Conservation (phyloP, 192 early-diverging fungal genomes). For the Neocallimastix lanati region DNA sequence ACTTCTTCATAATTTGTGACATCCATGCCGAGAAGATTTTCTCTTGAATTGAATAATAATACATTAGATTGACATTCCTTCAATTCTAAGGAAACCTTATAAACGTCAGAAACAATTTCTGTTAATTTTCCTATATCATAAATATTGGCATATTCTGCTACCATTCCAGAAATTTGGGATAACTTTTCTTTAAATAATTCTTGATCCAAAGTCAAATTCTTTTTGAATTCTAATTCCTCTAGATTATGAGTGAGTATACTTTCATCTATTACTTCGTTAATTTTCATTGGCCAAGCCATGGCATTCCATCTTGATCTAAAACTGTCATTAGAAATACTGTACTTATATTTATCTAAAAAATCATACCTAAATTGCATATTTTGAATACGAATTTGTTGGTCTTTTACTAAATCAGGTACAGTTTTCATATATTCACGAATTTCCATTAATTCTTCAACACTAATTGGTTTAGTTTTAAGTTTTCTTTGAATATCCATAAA, state of each 20-base stretch:
- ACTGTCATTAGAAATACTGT: conserved; percentile 37
- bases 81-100: conserved; percentile 25
- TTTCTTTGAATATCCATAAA: conserved; percentile 20
- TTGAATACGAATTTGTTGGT: conserved; percentile 15
- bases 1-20: conserved; percentile 40
- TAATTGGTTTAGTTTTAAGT: conserved; percentile 29
- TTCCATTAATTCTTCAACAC: conserved; percentile 41
- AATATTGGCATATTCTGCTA: conserved; percentile 31
- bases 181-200: conserved; percentile 44
- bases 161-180: conserved; percentile 15
- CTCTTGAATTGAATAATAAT: conserved; percentile 28
- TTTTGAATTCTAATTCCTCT: conserved; percentile 28
- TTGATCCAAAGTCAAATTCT: conserved; percentile 31
- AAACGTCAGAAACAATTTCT: conserved; percentile 32
- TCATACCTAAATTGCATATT: conserved; percentile 39
- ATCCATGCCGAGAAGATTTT: conserved; percentile 33
- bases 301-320: conserved; percentile 29
- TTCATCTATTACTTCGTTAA: conserved; percentile 25
- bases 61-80: conserved; percentile 29
- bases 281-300: conserved; percentile 25
- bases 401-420: conserved; percentile 24
- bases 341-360: conserved; percentile 32
- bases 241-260: conserved; percentile 22
- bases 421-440: conserved; percentile 33
- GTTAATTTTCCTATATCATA: conserved; percentile 17